A percentile compares a stretch with the other conserved stretches of the same genome.
Conservation (phyloP, 352 stramenopile species). For the Pythium coloratum region DNA sequence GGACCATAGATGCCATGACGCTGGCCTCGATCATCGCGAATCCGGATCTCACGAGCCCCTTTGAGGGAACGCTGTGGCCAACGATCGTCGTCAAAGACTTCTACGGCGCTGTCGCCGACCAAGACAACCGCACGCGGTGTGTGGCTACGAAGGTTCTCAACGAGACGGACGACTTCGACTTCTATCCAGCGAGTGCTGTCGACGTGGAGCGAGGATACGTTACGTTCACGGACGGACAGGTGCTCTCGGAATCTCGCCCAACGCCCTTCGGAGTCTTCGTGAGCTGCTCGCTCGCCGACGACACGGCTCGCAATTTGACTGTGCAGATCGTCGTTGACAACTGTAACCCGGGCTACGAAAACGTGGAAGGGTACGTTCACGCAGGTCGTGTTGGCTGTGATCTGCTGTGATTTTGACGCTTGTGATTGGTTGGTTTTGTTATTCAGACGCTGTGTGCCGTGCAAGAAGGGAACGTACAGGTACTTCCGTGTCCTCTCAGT, state of each 20-base stretch:
- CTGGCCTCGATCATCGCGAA: constrained; percentile 2
- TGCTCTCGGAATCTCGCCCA: constrained; percentile 34
- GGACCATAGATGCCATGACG: background rate
- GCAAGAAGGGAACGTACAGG: constrained; percentile 70
- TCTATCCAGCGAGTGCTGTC: constrained; percentile 37
- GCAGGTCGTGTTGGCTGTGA: background rate
- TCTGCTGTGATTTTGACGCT: background rate
- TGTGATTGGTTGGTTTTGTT: background rate
- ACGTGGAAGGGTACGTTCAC: constrained; percentile 47
- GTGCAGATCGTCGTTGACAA: constrained; percentile 50
- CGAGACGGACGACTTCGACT: constrained; percentile 44
- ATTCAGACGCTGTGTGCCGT: constrained; percentile 48
- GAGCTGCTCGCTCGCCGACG: constrained; percentile 42
- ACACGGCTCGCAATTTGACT: constrained; percentile 21
- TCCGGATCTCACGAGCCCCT: constrained; percentile 18
- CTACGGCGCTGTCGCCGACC: constrained; percentile 48
- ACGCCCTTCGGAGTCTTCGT: constrained; percentile 43
- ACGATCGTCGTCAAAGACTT: constrained; percentile 63
- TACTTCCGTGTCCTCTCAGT: constrained; percentile 15
- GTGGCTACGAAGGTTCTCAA: constrained; percentile 18
- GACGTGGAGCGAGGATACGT: constrained; percentile 43
- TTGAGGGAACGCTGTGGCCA: constrained; percentile 41
- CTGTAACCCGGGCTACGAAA: constrained; percentile 63
- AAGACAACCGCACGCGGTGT: constrained; percentile 49
- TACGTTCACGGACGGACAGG: constrained; percentile 41